Conservation (phyloP, 148 eudicot species). For the Vaccinium myrtillus region DNA sequence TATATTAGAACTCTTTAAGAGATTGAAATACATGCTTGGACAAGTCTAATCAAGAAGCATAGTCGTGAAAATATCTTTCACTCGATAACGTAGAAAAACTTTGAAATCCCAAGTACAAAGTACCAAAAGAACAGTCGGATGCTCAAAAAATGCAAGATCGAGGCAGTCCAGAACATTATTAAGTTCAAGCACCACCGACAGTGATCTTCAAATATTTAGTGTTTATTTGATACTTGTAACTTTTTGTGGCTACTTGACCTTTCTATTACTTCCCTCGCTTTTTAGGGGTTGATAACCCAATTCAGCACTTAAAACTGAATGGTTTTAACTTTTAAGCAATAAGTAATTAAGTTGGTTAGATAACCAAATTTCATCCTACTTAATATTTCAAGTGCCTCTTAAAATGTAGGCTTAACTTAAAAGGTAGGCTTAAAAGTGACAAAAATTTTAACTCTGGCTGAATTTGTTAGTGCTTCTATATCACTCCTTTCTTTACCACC, state of each 20-base stretch:
- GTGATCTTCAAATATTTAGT: not conserved
- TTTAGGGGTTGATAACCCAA: no score
- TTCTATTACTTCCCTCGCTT: not conserved
- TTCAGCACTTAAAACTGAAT: no score
- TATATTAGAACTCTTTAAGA: not conserved
- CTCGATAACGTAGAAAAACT: not conserved
- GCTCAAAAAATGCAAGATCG: not conserved
- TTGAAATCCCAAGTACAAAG: not conserved
- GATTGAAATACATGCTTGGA: not conserved
- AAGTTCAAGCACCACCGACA: conserved; percentile 1
- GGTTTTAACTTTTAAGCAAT: no score
- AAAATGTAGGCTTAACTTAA: no score
- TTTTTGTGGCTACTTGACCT: not conserved
- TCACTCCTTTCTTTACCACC: no score
- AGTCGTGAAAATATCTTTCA: not conserved
- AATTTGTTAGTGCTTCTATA: no score
- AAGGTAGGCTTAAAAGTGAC: no score
- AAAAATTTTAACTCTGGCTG: no score
- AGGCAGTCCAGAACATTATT: not conserved
- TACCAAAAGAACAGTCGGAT: not conserved
- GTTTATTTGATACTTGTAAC: not conserved
- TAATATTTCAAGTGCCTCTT: no score
- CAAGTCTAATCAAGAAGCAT: conserved; percentile 1
- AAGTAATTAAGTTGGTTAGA: no score
- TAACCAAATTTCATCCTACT: no score